Percentiles rank a stretch among this genome's conserved stretches.
phyloP scores from a whole-genome alignment of 805 yeast genomes.

The Lipomyces yamadae region DNA sequence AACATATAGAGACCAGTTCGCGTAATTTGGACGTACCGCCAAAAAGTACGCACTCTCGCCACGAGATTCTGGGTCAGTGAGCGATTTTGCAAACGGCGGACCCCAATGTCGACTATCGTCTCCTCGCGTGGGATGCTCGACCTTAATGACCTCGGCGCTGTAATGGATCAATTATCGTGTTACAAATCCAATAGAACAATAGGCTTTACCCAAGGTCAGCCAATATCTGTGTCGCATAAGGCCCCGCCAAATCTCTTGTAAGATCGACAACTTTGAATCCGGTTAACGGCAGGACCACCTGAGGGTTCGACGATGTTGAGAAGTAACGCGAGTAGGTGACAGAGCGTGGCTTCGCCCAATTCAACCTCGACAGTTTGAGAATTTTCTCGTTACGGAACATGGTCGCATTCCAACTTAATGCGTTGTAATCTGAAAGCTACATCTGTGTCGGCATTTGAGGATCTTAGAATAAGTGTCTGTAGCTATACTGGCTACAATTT shows the following conservation, averaged over 20 bases:
- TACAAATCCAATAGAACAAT: background rate
- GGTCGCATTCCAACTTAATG: no score
- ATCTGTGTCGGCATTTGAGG: no score
- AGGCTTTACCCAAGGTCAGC: constrained; percentile 47
- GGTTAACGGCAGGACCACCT: constrained; percentile 41
- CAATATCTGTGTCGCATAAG: constrained; percentile 49
- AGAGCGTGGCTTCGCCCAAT: no score
- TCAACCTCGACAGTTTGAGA: no score
- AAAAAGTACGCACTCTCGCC: constrained; percentile 51
- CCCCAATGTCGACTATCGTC: constrained; percentile 52
- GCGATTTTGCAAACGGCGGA: constrained; percentile 48
- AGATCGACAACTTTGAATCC: constrained; percentile 49
- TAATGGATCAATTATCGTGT: background rate
- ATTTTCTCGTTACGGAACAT: no score
- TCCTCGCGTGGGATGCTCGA: constrained; percentile 51
- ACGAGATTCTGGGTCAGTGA: constrained; percentile 22
- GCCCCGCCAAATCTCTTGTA: constrained; percentile 52
- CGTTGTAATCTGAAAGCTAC: no score
- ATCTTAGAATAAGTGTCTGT: no score
- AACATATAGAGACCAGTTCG: background rate
- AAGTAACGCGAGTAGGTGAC: background rate
- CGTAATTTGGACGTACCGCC: constrained; percentile 39
- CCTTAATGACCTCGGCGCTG: constrained; percentile 50
- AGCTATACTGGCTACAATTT: no score
- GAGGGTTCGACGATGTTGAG: background rate